Evolutionary conservation across 768 basidiomycete species (phyloP).

Genomic region (Podaxis sp.): DNA sequence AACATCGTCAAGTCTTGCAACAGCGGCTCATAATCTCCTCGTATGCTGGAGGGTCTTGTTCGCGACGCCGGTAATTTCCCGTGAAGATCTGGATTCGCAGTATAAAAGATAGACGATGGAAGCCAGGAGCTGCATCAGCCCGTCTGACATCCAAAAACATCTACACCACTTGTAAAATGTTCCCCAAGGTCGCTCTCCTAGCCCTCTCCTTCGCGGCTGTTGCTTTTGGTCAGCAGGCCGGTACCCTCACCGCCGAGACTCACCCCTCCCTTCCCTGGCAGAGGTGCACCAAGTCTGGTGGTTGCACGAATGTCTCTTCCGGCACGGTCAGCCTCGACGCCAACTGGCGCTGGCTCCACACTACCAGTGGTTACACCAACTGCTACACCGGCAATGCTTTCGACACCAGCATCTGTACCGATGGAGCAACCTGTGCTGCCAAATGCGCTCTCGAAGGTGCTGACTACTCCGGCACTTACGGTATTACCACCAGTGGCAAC

Average conservation of each 20-base stretch:
- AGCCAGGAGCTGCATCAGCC: not conserved
- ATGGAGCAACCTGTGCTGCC: slow-evolving; percentile 35
- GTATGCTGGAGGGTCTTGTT: not conserved
- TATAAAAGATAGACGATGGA: not conserved
- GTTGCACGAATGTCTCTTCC: slow-evolving; percentile 24
- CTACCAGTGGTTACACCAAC: slow-evolving; percentile 23
- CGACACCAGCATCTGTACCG: slow-evolving; percentile 35
- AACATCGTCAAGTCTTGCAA: not conserved
- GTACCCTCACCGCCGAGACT: slow-evolving; percentile 38
- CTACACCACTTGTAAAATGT: not conserved
- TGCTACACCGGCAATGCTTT: slow-evolving; percentile 30
- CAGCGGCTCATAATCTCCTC: not conserved
- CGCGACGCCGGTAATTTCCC: not conserved
- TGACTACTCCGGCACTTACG: slow-evolving; percentile 29
- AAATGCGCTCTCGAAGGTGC: slow-evolving; percentile 31
- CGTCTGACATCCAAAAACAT: not conserved
- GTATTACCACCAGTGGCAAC: slow-evolving; percentile 33
- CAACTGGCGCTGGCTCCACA: slow-evolving; percentile 44
- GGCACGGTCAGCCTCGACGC: slow-evolving; percentile 36
- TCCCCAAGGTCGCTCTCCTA: slow-evolving; percentile 21
- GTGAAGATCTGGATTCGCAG: not conserved
- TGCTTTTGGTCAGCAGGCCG: slow-evolving; percentile 39
- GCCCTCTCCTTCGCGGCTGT: slow-evolving; percentile 27
- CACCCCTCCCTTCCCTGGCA: slow-evolving; percentile 39
- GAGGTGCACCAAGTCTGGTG: slow-evolving; percentile 33